Percentiles rank a stretch among this genome's conserved stretches.
These are phyloP conservation scores for Huntiella abstrusa DNA, from an alignment of 2,329 filamentous ascomycete genomes.

Conservation along the genomic window DNA sequence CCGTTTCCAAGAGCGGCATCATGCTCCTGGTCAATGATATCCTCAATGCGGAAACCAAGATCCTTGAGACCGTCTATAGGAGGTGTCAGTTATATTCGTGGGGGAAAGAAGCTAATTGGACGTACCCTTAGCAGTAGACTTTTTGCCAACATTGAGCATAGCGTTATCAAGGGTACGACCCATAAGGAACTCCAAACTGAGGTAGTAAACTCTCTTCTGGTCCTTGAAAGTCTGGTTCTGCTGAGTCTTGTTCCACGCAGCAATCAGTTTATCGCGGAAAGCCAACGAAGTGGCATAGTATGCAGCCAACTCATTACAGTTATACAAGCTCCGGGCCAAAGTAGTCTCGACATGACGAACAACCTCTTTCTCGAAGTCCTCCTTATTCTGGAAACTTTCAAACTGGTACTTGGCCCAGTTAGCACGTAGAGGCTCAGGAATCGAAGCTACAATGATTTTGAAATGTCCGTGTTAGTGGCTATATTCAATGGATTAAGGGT, in stretches of 20 bases:
- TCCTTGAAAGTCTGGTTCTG: slow-evolving; percentile 84
- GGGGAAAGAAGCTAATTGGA: slow-evolving; percentile 15
- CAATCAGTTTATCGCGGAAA: slow-evolving; percentile 78
- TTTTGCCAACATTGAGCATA: slow-evolving; percentile 87
- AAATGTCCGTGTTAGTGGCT: background rate
- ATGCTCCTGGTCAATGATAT: slow-evolving; percentile 85
- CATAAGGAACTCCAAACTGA: slow-evolving; percentile 96
- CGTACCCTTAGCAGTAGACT: slow-evolving; percentile 63
- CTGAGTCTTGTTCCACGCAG: slow-evolving; percentile 97
- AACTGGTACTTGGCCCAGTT: slow-evolving; percentile 51
- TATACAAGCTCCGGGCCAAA: slow-evolving; percentile 87
- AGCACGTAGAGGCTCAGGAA: slow-evolving; percentile 73
- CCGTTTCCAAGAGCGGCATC: slow-evolving; percentile 94
- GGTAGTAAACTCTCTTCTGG: slow-evolving; percentile 88
- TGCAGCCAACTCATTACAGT: slow-evolving; percentile 87
- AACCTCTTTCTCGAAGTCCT: slow-evolving; percentile 72
- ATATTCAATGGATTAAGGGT: background rate
- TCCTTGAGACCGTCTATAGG: slow-evolving; percentile 58
- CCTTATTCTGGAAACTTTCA: slow-evolving; percentile 54
- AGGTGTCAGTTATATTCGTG: slow-evolving; percentile 15
- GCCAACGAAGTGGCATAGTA: slow-evolving; percentile 84
- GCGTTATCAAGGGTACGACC: slow-evolving; percentile 92
- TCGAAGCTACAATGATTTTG: slow-evolving; percentile 33
- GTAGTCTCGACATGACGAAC: slow-evolving; percentile 94
- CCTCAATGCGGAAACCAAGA: slow-evolving; percentile 91